These are phyloP conservation scores for Emydomyces testavorans DNA, from an alignment of 2,329 filamentous ascomycete genomes.

Conservation along the genomic window DNA sequence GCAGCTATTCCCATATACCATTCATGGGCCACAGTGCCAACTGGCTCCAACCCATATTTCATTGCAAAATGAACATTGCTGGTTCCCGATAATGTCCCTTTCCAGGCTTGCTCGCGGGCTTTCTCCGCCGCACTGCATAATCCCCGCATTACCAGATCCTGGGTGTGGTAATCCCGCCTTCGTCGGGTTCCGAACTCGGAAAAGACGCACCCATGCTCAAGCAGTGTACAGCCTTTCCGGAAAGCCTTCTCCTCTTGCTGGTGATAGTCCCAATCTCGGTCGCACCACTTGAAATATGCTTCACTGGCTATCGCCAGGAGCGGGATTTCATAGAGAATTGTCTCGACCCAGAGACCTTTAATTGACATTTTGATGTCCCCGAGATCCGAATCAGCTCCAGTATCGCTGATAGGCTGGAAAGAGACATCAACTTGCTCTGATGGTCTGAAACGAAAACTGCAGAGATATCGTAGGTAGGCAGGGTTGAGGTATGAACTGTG, in stretches of 20 bases:
- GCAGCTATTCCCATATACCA: conserved; percentile 99
- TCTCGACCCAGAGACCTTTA: conserved; percentile 79
- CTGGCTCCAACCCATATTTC: conserved; percentile 71
- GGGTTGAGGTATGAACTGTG: conserved; percentile 70
- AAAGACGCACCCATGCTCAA: conserved; percentile 74
- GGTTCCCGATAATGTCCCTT: conserved; percentile 70
- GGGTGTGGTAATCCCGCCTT: conserved; percentile 85
- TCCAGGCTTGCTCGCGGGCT: conserved; percentile 50
- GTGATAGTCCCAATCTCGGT: conserved; percentile 80
- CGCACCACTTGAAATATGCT: conserved; percentile 94
- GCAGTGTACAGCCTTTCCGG: conserved; percentile 62
- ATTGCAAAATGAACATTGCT: conserved; percentile 97
- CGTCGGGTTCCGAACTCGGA: conserved; percentile 90
- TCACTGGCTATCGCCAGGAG: conserved; percentile 85
- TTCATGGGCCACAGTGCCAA: conserved; percentile 90
- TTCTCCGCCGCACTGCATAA: conserved; percentile 68
- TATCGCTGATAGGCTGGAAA: conserved; percentile 48
- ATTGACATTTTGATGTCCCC: conserved; percentile 69
- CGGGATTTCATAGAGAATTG: conserved; percentile 95
- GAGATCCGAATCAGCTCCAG: conserved; percentile 51
- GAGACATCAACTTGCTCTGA: conserved; percentile 63
- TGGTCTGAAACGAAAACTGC: conserved; percentile 69
- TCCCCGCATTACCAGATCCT: conserved; percentile 80
- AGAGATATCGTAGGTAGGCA: conserved; percentile 70
- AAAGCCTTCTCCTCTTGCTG: conserved; percentile 78